These are phyloP conservation scores for Lophiotrema nucula DNA, from an alignment of 495 filamentous ascomycete genomes.

Conservation along the genomic window DNA sequence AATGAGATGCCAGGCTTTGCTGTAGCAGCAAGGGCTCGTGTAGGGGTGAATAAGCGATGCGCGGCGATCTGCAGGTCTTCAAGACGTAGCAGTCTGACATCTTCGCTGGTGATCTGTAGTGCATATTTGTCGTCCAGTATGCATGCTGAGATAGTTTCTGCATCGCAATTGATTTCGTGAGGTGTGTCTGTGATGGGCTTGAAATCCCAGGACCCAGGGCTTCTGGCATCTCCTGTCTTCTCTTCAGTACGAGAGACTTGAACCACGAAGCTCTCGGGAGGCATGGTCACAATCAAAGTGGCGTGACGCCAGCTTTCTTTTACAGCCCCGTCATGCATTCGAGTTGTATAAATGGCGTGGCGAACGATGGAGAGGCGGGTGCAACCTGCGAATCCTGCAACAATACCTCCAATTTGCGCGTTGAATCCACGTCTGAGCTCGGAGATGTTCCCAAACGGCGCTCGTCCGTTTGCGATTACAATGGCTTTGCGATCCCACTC, in stretches of 20 bases:
- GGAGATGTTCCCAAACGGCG: constrained; percentile 38
- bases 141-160: constrained; percentile 34
- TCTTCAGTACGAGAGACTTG: background rate
- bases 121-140: background rate
- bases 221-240: background rate
- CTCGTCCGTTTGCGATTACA: constrained; percentile 38
- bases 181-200: constrained; percentile 3
- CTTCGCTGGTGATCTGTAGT: constrained; percentile 35
- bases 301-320: constrained; percentile 7
- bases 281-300: constrained; percentile 16
- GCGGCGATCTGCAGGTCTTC: background rate
- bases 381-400: background rate
- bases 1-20: constrained; percentile 15
- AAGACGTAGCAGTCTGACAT: constrained; percentile 6
- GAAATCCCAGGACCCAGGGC: constrained; percentile 11
- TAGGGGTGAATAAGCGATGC: background rate
- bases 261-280: constrained; percentile 15
- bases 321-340: too few relatives aligned
- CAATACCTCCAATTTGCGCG: constrained; percentile 19
- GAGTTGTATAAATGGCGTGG: too few relatives aligned
- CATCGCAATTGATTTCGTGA: constrained; percentile 23
- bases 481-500: constrained; percentile 23
- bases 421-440: constrained; percentile 39
- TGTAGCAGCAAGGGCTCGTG: constrained; percentile 15
- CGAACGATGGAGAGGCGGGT: too few relatives aligned